These are phyloP conservation scores for Arthrinium puccinioides DNA, from an alignment of 2,329 filamentous ascomycete species.

Conservation along the genomic window DNA sequence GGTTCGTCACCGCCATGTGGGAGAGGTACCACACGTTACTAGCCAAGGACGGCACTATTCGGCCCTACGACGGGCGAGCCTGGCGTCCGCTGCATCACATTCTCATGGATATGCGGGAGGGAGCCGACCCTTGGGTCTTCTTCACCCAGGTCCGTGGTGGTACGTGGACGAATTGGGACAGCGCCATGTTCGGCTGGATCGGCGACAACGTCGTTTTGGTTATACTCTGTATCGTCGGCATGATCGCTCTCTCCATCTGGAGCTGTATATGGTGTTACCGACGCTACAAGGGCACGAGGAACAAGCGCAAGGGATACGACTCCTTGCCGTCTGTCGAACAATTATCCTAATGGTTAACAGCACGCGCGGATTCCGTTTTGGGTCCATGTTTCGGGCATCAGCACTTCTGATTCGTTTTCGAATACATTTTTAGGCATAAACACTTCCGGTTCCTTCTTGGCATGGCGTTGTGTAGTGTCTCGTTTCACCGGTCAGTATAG, in stretches of 20 bases:
- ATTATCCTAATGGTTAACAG: no score
- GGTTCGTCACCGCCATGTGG: slow-evolving; percentile 66
- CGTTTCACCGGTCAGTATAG: no score
- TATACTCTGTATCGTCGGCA: slow-evolving; percentile 4
- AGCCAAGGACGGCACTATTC: slow-evolving; percentile 12
- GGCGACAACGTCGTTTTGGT: slow-evolving; percentile 16
- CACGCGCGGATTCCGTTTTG: no score
- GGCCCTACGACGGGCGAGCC: slow-evolving; percentile 7
- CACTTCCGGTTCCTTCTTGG: no score
- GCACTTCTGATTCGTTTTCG: no score
- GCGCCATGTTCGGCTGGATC: slow-evolving; percentile 18
- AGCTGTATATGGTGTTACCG: slow-evolving; percentile 2
- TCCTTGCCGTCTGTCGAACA: neutral
- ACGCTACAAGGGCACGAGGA: no score
- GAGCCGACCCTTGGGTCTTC: slow-evolving; percentile 19
- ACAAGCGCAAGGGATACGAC: neutral
- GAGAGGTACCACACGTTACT: slow-evolving; percentile 45
- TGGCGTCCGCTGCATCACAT: slow-evolving; percentile 14
- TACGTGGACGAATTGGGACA: slow-evolving; percentile 23
- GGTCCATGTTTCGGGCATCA: no score
- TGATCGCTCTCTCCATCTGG: neutral
- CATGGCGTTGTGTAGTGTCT: no score
- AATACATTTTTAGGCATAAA: no score
- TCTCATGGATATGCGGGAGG: slow-evolving; percentile 19
- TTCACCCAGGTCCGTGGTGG: slow-evolving; percentile 20